These are phyloP conservation scores for Teunomyces gatunensis DNA, from an alignment of 805 yeast species.

Conservation along the genomic window DNA sequence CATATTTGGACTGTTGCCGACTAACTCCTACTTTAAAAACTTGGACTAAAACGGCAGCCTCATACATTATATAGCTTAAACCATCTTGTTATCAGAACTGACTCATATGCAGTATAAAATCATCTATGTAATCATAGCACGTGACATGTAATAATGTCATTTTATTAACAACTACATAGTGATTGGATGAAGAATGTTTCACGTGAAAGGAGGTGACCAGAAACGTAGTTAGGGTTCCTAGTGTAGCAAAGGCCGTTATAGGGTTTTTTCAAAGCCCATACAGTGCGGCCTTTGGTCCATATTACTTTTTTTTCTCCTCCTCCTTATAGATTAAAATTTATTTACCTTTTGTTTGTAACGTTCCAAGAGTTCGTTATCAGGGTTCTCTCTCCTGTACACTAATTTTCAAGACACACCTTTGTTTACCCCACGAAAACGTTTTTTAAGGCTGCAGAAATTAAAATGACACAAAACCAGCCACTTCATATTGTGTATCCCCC, in stretches of 20 bases:
- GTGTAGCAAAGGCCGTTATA: neutral
- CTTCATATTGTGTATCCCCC: no score
- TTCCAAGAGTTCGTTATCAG: neutral
- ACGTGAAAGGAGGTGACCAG: conserved; percentile 1
- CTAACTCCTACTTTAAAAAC: neutral
- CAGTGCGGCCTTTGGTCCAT: no score
- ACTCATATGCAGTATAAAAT: neutral
- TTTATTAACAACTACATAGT: conserved; percentile 4
- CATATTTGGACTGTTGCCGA: conserved; percentile 5
- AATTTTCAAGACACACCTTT: no score
- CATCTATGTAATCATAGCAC: conserved; percentile 10
- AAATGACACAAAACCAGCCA: neutral
- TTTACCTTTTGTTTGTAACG: neutral
- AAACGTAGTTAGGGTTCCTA: neutral
- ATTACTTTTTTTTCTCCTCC: neutral
- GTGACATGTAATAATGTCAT: conserved; percentile 12
- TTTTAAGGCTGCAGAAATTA: neutral
- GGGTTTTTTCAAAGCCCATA: neutral
- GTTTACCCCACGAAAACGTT: no score
- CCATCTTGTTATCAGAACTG: conserved; percentile 5
- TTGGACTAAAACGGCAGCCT: neutral
- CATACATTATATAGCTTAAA: neutral
- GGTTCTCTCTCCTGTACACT: neutral
- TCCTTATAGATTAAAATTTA: neutral
- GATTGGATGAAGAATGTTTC: conserved; percentile 3